Conservation (phyloP, 495 filamentous ascomycete species). For the Neurospora sp. region DNA sequence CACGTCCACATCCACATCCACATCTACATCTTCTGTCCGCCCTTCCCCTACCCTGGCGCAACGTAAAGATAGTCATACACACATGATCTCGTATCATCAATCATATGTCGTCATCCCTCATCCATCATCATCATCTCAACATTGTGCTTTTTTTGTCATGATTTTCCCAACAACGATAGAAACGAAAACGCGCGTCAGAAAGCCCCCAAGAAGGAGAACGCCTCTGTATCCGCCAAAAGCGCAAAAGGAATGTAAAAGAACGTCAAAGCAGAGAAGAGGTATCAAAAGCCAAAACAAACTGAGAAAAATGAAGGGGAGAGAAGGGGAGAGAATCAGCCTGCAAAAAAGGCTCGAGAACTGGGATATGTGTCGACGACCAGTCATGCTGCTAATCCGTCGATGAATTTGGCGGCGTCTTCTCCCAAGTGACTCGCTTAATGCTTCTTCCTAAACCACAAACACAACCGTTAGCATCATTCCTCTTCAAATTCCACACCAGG, state of each 20-base stretch:
- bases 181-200: not conserved
- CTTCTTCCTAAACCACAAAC: not conserved
- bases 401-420: not conserved
- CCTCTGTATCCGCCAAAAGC: not conserved
- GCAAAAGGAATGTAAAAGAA: not conserved
- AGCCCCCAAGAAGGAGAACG: not conserved
- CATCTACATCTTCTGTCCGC: not conserved
- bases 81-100: not conserved
- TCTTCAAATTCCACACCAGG: not conserved
- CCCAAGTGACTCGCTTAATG: not conserved
- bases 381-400: not conserved
- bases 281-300: slow-evolving; percentile 9
- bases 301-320: not conserved
- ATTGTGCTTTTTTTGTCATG: not conserved
- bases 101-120: not conserved
- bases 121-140: not conserved
- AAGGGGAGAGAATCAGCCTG: not conserved
- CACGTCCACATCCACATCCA: not conserved
- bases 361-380: not conserved
- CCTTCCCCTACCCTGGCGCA: not conserved
- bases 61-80: not conserved
- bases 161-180: not conserved
- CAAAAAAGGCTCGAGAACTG: not conserved
- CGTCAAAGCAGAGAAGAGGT: slow-evolving; percentile 16
- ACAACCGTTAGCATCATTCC: not conserved